Conservation (phyloP, 345 rosid genomes). For the Acer saccharum region DNA sequence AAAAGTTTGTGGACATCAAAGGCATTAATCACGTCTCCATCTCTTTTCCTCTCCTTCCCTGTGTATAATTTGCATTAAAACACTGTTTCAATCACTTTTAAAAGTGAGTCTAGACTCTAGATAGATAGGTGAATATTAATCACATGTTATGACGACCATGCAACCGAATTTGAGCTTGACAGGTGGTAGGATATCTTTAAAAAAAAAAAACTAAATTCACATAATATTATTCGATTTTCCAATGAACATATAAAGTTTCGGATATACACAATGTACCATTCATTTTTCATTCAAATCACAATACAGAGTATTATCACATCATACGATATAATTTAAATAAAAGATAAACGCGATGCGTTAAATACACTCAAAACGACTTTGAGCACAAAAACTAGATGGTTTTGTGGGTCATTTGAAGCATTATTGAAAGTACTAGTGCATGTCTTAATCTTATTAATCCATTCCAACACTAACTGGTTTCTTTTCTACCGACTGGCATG, state of each 20-base stretch:
- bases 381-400: neutral
- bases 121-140: neutral
- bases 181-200: neutral
- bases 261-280: neutral
- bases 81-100: conserved; percentile 13
- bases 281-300: neutral
- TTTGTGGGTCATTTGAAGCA: conserved; percentile 10
- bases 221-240: neutral
- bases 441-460: neutral
- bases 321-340: too few species aligned
- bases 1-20: conserved; percentile 17
- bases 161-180: neutral
- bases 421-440: neutral
- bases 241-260: neutral
- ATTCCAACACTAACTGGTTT: neutral
- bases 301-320: too few species aligned
- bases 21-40: conserved; percentile 18
- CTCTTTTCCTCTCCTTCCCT: conserved; percentile 5
- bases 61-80: neutral
- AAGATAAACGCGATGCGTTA: too few species aligned
- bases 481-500: neutral
- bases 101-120: neutral
- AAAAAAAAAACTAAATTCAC: too few species aligned
- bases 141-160: neutral
- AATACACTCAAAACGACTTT: neutral